Evolutionary conservation across 2,329 filamentous ascomycete genomes (phyloP), one percentile per base, ranked within the genome.

Genomic region (Alternaria arbusti): DNA sequence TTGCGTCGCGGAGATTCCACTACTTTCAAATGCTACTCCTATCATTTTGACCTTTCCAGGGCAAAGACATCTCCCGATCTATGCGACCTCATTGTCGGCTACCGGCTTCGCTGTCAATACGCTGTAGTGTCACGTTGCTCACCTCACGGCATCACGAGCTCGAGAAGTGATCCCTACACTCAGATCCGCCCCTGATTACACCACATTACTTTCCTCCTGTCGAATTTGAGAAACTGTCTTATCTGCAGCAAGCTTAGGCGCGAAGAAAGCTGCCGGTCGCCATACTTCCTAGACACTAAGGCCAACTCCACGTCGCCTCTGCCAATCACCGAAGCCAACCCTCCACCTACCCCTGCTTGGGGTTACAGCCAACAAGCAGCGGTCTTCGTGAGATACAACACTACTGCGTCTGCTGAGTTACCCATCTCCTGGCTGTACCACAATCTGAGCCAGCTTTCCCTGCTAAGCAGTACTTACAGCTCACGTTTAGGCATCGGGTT

Each of bases 61-160:
- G 28, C 52, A 45, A 52, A 45, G 43, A 20, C 9, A 20, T 36
- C 12, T 61, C 45, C 20, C 32, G 15, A 30, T 46, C 32, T 15
- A 59, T 30, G 26, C 57, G 30, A 54, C 30, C 25, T 36, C 44
- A 17, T 54, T n/a, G 49, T 46, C 63, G 52, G 45, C 50, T 59
- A 61, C 59, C 64, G 59, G 52, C 46, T 57, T 59, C 47, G 61
- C 61, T 67, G 54, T 68, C 65, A 67, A 60, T 51, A 54, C 23
- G 36, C 67, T 67, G 69, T 47, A 15, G 71, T 74, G 66, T 64
- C 59, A 72, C 71, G 58, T 66, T 56, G 70, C 67, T 68, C 58
- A 66, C 62, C 46, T 66, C 57, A 57, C 44, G 23, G 40, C 50
- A 67, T 66, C 65, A 69, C 61, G 61, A 72, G 63, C 64, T 70